Percentiles rank a stretch among this genome's conserved stretches.
Conservation (phyloP, 2,329 filamentous ascomycete genomes). For the Calonectria honghensis region DNA sequence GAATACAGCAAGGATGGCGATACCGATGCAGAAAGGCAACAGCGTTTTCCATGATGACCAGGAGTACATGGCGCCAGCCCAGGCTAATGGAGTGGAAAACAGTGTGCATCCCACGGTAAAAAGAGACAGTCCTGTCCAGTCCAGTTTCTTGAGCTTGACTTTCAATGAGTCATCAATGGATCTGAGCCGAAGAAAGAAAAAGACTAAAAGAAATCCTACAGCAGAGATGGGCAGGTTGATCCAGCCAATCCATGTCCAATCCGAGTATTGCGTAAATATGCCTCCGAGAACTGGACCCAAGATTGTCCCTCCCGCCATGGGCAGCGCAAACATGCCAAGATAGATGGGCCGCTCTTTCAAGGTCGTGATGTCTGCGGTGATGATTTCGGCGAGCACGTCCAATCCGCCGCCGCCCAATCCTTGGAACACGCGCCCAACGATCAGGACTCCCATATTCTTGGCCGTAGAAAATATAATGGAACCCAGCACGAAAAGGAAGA, state of each 20-base stretch:
- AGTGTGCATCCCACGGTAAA: background rate
- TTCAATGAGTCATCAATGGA: background rate
- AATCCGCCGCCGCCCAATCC: background rate
- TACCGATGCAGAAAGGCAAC: background rate
- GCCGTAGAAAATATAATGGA: background rate
- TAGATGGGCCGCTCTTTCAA: background rate
- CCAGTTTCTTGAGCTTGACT: background rate
- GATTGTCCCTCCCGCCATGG: background rate
- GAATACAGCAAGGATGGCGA: background rate
- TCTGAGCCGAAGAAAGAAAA: background rate
- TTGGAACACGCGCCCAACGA: background rate
- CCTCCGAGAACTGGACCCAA: background rate
- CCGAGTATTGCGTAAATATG: background rate
- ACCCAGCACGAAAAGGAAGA: background rate
- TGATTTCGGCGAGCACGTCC: background rate
- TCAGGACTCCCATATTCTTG: background rate
- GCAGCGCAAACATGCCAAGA: background rate
- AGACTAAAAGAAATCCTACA: background rate
- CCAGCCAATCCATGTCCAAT: conserved; percentile 1
- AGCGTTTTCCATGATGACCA: background rate
- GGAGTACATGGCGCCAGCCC: background rate
- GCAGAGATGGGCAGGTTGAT: background rate
- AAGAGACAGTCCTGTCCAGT: background rate
- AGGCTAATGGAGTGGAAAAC: background rate
- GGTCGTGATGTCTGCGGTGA: background rate